A percentile compares a stretch with the other conserved stretches of the same genome.
Evolutionary conservation across 1,284 basidiomycete species (phyloP).

Genomic region (Marasmius oreades): DNA sequence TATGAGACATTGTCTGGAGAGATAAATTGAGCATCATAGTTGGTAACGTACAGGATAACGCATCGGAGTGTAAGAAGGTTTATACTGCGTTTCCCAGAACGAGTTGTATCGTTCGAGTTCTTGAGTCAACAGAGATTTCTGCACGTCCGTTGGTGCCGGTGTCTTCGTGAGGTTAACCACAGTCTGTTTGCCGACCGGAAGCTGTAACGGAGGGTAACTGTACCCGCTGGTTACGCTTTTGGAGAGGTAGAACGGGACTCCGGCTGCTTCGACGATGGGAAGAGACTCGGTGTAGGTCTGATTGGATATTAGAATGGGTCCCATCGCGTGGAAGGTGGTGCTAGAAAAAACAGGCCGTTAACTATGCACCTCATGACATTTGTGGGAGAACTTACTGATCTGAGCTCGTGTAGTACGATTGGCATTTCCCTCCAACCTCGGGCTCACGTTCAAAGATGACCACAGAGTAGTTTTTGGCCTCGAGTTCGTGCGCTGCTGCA

Average conservation of each 20-base stretch:
- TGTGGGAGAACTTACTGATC: background rate
- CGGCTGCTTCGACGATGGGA: conserved; percentile 6
- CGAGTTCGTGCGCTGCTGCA: conserved; percentile 6
- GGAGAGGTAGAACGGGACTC: conserved; percentile 5
- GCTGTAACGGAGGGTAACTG: background rate
- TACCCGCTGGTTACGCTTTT: conserved; percentile 5
- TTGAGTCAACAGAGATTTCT: background rate
- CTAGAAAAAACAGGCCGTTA: background rate
- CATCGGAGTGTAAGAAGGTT: conserved; percentile 1
- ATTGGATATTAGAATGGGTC: conserved; percentile 10
- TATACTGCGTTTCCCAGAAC: conserved; percentile 6
- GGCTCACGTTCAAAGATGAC: conserved; percentile 8
- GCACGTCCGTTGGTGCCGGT: background rate
- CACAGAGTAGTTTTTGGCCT: background rate
- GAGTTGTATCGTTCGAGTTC: conserved; percentile 1
- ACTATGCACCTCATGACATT: no score
- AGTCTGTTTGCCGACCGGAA: background rate
- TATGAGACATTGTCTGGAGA: no score
- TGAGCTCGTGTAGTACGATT: conserved; percentile 10
- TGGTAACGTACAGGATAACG: conserved; percentile 3
- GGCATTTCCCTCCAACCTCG: conserved; percentile 11
- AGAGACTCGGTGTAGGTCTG: conserved; percentile 9
- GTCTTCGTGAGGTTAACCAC: background rate
- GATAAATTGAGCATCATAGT: background rate
- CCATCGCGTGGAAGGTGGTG: conserved; percentile 8